phyloP scores from a whole-genome alignment of 768 basidiomycete genomes.

The Leccinum uliginosum region DNA sequence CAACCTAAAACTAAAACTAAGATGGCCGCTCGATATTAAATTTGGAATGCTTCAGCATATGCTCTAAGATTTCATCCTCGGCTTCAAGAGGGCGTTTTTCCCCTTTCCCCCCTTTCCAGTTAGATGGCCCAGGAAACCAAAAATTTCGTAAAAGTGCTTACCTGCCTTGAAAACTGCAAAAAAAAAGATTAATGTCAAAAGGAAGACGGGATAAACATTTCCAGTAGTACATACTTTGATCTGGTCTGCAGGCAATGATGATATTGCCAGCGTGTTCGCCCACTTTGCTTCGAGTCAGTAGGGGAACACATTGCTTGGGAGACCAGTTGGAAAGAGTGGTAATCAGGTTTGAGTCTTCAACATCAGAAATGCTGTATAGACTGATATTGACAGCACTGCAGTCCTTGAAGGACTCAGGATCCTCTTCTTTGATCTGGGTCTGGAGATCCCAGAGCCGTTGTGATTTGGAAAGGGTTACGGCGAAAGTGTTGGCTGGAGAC shows the following conservation, averaged over 20 bases:
- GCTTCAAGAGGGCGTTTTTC: background rate
- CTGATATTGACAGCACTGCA: background rate
- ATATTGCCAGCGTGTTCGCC: background rate
- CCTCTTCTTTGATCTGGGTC: background rate
- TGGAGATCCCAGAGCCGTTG: background rate
- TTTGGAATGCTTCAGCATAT: background rate
- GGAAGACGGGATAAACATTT: background rate
- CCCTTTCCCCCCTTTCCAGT: background rate
- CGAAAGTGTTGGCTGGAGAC: background rate
- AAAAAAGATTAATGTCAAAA: background rate
- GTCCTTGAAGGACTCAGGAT: background rate
- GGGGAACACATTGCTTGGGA: background rate
- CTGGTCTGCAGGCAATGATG: background rate
- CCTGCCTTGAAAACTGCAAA: background rate
- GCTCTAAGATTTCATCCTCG: background rate
- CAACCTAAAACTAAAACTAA: too few species aligned
- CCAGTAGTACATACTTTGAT: background rate
- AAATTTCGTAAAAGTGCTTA: background rate
- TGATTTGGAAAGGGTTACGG: background rate
- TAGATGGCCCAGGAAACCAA: background rate
- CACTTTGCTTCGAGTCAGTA: background rate
- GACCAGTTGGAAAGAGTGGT: background rate
- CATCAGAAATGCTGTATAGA: background rate
- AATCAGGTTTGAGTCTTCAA: background rate
- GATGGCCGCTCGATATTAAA: background rate